Conservation (phyloP, 805 yeast genomes). For the Candida andamanensis region DNA sequence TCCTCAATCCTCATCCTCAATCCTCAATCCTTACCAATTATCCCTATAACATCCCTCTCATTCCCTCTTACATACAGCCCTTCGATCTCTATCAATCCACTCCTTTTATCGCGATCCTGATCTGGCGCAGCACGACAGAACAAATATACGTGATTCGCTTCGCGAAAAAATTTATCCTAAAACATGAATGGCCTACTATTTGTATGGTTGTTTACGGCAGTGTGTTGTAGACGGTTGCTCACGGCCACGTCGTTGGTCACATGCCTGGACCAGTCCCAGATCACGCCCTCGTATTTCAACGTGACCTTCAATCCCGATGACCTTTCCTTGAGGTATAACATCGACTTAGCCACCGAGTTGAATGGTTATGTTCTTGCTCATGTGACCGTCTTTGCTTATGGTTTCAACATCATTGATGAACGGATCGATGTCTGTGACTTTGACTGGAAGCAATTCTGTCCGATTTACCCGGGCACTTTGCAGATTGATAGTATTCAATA, state of each 20-base stretch:
- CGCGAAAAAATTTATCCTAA: too few species aligned
- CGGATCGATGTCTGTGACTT: slow-evolving; percentile 58
- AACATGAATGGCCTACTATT: too few species aligned
- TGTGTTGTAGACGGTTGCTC: slow-evolving; percentile 19
- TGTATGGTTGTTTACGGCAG: not conserved
- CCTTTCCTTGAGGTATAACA: slow-evolving; percentile 59
- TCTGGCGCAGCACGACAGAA: too few species aligned
- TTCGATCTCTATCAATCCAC: too few species aligned
- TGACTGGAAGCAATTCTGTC: slow-evolving; percentile 87
- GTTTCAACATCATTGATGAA: slow-evolving; percentile 61
- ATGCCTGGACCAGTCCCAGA: slow-evolving; percentile 72
- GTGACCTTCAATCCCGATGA: slow-evolving; percentile 74
- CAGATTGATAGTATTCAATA: slow-evolving; percentile 70
- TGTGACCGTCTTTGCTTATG: slow-evolving; percentile 78
- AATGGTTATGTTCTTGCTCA: slow-evolving; percentile 63
- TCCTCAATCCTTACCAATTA: too few species aligned
- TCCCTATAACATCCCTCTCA: too few species aligned
- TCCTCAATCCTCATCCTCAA: too few species aligned
- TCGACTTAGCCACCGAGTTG: slow-evolving; percentile 66
- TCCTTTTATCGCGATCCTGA: too few species aligned
- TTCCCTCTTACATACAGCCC: too few species aligned
- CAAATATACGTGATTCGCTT: too few species aligned
- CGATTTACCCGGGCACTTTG: slow-evolving; percentile 75
- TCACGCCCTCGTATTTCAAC: slow-evolving; percentile 69
- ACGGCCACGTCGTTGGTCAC: slow-evolving; percentile 76